These are phyloP conservation scores for Scheffersomyces titani DNA, from an alignment of 1,139 yeast genomes.

Conservation along the genomic window DNA sequence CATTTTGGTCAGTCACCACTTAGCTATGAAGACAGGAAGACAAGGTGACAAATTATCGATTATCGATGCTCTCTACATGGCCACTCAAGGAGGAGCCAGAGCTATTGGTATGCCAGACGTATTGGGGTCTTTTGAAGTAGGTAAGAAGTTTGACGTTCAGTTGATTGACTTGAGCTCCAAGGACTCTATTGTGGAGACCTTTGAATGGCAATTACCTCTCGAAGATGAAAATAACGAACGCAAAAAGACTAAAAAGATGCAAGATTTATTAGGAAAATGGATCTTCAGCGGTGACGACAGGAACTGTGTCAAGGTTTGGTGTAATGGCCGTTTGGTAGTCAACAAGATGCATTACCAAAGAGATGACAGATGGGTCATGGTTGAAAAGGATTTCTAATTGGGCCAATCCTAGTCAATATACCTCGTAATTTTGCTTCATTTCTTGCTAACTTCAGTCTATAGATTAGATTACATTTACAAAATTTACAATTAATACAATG, in stretches of 20 bases:
- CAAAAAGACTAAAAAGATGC: conserved; percentile 26
- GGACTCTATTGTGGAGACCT: conserved; percentile 68
- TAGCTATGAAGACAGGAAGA: conserved; percentile 59
- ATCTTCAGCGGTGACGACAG: conserved; percentile 94
- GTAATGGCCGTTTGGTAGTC: conserved; percentile 66
- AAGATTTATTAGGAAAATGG: conserved; percentile 81
- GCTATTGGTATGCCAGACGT: conserved; percentile 60
- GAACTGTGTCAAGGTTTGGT: conserved; percentile 80
- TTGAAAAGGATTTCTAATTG: conserved; percentile 1
- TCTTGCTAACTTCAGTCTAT: no score
- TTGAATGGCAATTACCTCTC: conserved; percentile 60
- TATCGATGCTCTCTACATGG: conserved; percentile 74
- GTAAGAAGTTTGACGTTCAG: conserved; percentile 86
- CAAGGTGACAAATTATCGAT: conserved; percentile 55
- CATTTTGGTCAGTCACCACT: conserved; percentile 78
- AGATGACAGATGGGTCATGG: conserved; percentile 12
- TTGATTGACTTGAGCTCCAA: conserved; percentile 58
- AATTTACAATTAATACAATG: no score
- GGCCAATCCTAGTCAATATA: no score
- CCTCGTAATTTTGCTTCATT: no score
- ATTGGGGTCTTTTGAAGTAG: conserved; percentile 72
- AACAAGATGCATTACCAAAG: conserved; percentile 27
- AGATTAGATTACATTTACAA: no score
- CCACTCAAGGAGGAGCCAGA: conserved; percentile 88
- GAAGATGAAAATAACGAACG: not conserved